Evolutionary conservation across 805 yeast species (phyloP).

Genomic region (Sugiyamaella boreocaroliniensis): DNA sequence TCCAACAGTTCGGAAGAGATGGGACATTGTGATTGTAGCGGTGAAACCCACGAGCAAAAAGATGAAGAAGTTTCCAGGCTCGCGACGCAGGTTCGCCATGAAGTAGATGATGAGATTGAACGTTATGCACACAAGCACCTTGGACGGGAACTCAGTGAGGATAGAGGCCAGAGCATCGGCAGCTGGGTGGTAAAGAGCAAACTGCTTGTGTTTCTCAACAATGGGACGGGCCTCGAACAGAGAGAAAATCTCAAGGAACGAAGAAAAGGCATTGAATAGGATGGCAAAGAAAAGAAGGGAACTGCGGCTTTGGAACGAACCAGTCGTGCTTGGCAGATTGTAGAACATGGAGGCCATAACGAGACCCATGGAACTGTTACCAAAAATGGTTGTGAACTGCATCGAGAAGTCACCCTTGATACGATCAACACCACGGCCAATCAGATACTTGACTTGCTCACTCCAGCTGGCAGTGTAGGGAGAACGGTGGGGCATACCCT

Average conservation of each 20-base stretch:
- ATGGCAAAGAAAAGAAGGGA: constrained; percentile 56
- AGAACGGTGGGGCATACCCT: constrained; percentile 31
- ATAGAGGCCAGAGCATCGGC: constrained; percentile 61
- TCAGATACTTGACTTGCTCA: constrained; percentile 44
- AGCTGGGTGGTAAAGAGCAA: constrained; percentile 53
- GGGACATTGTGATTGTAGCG: constrained; percentile 50
- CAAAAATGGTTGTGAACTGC: constrained; percentile 37
- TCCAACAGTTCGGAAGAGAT: constrained; percentile 41
- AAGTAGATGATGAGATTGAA: constrained; percentile 50
- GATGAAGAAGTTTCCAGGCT: constrained; percentile 50
- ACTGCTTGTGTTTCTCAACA: constrained; percentile 52
- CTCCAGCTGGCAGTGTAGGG: constrained; percentile 37
- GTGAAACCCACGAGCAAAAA: constrained; percentile 39
- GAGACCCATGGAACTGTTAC: constrained; percentile 47
- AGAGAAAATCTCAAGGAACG: constrained; percentile 39
- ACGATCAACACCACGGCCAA: constrained; percentile 46
- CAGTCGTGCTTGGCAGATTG: constrained; percentile 41
- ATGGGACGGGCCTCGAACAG: constrained; percentile 46
- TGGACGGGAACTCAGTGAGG: constrained; percentile 51
- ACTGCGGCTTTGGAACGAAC: constrained; percentile 50
- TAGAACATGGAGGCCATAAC: constrained; percentile 53
- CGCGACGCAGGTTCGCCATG: constrained; percentile 46
- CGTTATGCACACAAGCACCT: constrained; percentile 37
- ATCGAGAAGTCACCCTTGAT: constrained; percentile 46
- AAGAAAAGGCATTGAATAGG: constrained; percentile 40